Evolutionary conservation across 1,284 basidiomycete genomes (phyloP), one percentile per base, ranked within the genome.

Genomic region (Agroathelia rolfsii): DNA sequence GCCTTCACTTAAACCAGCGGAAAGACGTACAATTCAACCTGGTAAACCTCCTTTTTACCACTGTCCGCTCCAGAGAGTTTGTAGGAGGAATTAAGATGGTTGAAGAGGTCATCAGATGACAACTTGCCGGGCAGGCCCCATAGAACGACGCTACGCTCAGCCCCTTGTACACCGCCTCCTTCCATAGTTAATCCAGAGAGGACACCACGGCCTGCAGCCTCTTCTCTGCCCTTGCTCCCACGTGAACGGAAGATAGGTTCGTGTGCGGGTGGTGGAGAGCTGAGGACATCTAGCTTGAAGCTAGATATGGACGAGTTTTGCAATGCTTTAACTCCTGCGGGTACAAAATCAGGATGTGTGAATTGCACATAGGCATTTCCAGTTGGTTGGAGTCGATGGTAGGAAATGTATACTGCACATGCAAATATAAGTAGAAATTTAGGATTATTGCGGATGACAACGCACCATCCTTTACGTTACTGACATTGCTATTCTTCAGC

Each of bases 121-220:
- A 64, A 48, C 41, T 50, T 71, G 1, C 64, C 66, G 0, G 78
- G 77, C 18, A 83, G 49, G 1, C 81, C 82, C 49, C 59, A 68
- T 2, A 82, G 41, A 7, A 73, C 60, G 12, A 83, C 78, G 35
- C 62, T 63, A 39, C 53, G 66, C 10, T 69, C 69, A 18, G 56
- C 50, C 31, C 66, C 58, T 22, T 48, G 44, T 6, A 76, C 50
- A 11, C 68, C 63, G 12, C 66, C 77, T 25, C 61, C 59, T 57
- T 3, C 76, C 76, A 26, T 35, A 8, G 44, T 46, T n/a, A n/a
- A n/a, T n/a, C n/a, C n/a, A n/a, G n/a, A n/a, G 15, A 70, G 34
- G 12, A 59, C 41, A 3, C 59, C 59, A 22, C 65, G 52, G 34
- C 58, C 49, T 3, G 56, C 48, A 24, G 63, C 64, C 30, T 62